A percentile compares a stretch with the other conserved stretches of the same genome.
Evolutionary conservation across 306 rosid species (phyloP).

Genomic region (Casuarina equisetifolia): DNA sequence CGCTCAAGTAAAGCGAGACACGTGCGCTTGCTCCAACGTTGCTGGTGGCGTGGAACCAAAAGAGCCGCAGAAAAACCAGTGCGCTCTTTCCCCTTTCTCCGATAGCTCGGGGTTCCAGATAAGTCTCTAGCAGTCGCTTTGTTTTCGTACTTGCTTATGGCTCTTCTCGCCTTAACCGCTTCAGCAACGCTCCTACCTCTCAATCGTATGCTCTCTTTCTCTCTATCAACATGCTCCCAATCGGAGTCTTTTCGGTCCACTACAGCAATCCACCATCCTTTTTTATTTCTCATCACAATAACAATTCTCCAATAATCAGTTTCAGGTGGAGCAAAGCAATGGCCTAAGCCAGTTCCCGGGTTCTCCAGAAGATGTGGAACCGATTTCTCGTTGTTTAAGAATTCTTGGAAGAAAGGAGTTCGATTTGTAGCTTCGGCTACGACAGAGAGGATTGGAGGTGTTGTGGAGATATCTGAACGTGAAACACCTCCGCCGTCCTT

Average conservation of each 20-base stretch:
- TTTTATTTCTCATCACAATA: too few relatives aligned
- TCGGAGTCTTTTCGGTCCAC: too few relatives aligned
- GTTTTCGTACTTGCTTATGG: slow-evolving; percentile 23
- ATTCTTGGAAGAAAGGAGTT: slow-evolving; percentile 35
- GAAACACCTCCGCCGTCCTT: slow-evolving; percentile 44
- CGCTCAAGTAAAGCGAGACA: too few relatives aligned
- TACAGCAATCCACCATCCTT: too few relatives aligned
- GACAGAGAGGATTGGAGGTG: slow-evolving; percentile 37
- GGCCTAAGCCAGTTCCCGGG: slow-evolving; percentile 39
- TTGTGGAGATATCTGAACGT: slow-evolving; percentile 46
- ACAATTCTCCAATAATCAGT: background rate
- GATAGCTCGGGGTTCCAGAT: background rate
- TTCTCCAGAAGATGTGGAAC: slow-evolving; percentile 32
- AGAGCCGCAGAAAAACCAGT: background rate
- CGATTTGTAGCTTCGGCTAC: slow-evolving; percentile 42
- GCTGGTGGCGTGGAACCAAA: slow-evolving; percentile 35
- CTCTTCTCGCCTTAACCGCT: slow-evolving; percentile 38
- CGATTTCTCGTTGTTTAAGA: slow-evolving; percentile 28
- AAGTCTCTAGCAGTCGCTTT: background rate
- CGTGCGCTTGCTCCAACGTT: too few relatives aligned
- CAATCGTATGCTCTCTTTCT: slow-evolving; percentile 33
- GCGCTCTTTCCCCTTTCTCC: background rate
- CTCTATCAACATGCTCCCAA: too few relatives aligned
- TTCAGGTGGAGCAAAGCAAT: slow-evolving; percentile 50
- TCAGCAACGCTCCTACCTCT: slow-evolving; percentile 43